Base-by-base conservation (phyloP, 2,329 filamentous ascomycete genomes). In the Cladophialophora yegresii region DNA sequence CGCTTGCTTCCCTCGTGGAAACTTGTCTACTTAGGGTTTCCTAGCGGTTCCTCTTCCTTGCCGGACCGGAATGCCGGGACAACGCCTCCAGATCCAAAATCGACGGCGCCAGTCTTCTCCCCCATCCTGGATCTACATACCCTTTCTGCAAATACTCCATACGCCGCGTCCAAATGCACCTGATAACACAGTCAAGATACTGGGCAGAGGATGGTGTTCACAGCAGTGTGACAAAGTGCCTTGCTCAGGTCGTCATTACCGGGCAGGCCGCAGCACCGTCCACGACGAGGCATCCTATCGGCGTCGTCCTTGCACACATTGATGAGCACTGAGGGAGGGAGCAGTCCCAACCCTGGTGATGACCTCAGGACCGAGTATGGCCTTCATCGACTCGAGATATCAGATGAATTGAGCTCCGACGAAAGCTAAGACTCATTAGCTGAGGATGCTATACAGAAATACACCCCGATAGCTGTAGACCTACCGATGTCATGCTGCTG, bases 381-480 rank as follows among this genome's bases (percentile, higher is more conserved):
- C 36, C 16, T 6, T 13, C 23, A 16, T 50, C 10, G 10, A 50
- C 6, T 43, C 16, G 28, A 28, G 8, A n/a, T 16, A 2, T 54
- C n/a, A 30, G 9, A n/a, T 4, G 47, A 54, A 54, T 3, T 33
- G 51, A 54, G 51, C 51, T 54, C 51, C 51, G 23, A 54, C 51
- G 30, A 30, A 54, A 8, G 51, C 51, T 54, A 33, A 28, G 8
- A 28, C 3, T 30, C 16, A 28, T 54, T 33, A 54, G 51, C 28
- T 30, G 23, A 22, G 13, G 23, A 50, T 50, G 20, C 12, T 20
- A 50, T 28, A 28, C 47, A 50, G 20, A 12, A 26, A 50, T 20
- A 50, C 23, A 2, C 22, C 20, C 47, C 10, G 47, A 6, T 3
- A 43, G 36, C 36, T 8, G 36, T 7, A n/a, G 36, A 51, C 47